Conservation (phyloP, 352 stramenopile genomes). For the Phytophthora europaea region DNA sequence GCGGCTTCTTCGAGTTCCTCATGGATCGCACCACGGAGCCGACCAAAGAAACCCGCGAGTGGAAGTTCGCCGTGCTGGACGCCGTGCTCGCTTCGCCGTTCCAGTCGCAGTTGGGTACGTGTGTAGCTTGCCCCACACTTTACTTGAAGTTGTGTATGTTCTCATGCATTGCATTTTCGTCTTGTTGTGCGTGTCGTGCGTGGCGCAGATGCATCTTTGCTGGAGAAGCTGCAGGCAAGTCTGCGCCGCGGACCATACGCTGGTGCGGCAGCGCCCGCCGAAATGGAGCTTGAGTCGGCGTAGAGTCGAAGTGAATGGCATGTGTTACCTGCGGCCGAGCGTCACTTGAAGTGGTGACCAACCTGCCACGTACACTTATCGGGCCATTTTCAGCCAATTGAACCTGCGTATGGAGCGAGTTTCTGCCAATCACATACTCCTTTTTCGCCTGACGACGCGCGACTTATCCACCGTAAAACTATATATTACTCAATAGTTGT, state of each 20-base stretch:
- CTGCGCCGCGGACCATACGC: slow-evolving; percentile 75
- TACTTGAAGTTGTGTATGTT: slow-evolving; percentile 11
- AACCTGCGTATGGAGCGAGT: not conserved
- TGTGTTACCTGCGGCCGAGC: not conserved
- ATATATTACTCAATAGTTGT: not conserved
- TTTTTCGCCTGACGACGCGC: not conserved
- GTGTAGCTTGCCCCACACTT: slow-evolving; percentile 7
- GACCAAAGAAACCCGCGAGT: slow-evolving; percentile 87
- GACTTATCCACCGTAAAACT: not conserved
- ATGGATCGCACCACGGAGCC: slow-evolving; percentile 84
- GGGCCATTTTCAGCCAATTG: slow-evolving; percentile 16
- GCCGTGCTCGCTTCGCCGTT: slow-evolving; percentile 79
- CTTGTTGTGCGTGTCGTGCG: slow-evolving; percentile 26
- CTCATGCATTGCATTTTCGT: slow-evolving; percentile 31
- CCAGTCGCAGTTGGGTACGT: slow-evolving; percentile 63
- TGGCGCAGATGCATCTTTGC: slow-evolving; percentile 56
- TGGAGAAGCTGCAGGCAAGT: slow-evolving; percentile 67
- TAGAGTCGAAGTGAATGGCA: slow-evolving; percentile 28
- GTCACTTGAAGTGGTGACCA: not conserved
- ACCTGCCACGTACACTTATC: slow-evolving; percentile 1
- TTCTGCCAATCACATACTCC: slow-evolving; percentile 19
- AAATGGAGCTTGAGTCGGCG: slow-evolving; percentile 75
- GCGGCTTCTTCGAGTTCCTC: slow-evolving; percentile 89
- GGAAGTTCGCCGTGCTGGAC: slow-evolving; percentile 91
- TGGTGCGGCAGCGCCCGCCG: slow-evolving; percentile 46